Evolutionary conservation across 1,284 basidiomycete genomes (phyloP), one percentile per base, ranked within the genome.

Genomic region (Porodaedalea pini): DNA sequence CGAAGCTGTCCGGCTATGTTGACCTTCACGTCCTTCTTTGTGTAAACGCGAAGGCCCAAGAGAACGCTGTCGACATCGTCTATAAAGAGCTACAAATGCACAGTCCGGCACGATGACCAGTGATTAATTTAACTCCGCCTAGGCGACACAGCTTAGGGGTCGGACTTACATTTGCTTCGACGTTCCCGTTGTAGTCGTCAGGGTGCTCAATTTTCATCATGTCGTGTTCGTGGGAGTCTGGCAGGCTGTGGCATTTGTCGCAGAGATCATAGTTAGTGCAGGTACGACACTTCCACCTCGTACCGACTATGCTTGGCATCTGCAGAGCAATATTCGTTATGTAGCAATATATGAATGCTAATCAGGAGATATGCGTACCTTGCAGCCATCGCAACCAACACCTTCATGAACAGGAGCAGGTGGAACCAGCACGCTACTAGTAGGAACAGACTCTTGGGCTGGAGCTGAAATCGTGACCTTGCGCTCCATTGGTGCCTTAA

Each of bases 1-100:
- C 63, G 61, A 23, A 65, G 52, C 53, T 65, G 63, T 15, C 63
- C 63, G 36, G 61, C 50, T 5, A 65, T 65, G 36, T 54, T 60
- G 7, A 62, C 63, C 17, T 51, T 57, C 21, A 57, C 61, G 39
- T 58, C 48, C 21, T 37, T 49, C 43, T 63, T 62, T 10, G 63
- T 62, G 36, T 65, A 65, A 8, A 65, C 59, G 3, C 63, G 56
- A 25, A 65, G 49, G 0, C 63, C 63, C 19, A 65, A 25, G 29
- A 65, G 41, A 15, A 65, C 49, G n/a, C 39, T 45, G 29, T 65
- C 57, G n/a, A 54, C 49, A 13, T 63, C 63, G 21, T 61, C 59
- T n/a, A 27, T 41, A 27, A 39, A n/a, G 19, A 29, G 13, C 63
- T 62, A 41, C 15, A 15, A 34, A 50, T 19, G n/a, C 7, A 13